phyloP scores from a whole-genome alignment of 2,329 filamentous ascomycete genomes.

The Ophiosphaerella herpotricha region DNA sequence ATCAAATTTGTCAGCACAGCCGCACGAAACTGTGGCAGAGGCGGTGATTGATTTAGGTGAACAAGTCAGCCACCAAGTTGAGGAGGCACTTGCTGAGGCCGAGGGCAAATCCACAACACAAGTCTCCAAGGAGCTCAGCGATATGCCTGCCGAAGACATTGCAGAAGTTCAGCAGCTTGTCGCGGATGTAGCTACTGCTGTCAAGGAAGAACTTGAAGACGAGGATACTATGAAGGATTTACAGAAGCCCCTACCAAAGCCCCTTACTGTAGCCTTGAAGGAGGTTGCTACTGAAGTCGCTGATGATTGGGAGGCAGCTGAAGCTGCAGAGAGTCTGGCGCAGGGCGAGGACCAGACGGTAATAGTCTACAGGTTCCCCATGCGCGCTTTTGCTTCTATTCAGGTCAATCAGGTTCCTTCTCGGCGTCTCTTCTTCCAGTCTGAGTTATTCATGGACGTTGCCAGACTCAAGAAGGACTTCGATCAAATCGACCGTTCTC shows the following conservation, averaged over 20 bases:
- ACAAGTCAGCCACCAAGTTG: slow-evolving; percentile 63
- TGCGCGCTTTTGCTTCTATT: slow-evolving; percentile 95
- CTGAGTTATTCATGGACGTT: slow-evolving; percentile 86
- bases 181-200: slow-evolving; percentile 53
- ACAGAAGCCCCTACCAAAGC: slow-evolving; percentile 58
- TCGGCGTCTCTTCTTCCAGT: slow-evolving; percentile 67
- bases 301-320: slow-evolving; percentile 90
- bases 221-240: slow-evolving; percentile 58
- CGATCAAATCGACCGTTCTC: slow-evolving; percentile 92
- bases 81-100: slow-evolving; percentile 64
- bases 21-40: slow-evolving; percentile 69
- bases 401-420: slow-evolving; percentile 64
- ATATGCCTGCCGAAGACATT: slow-evolving; percentile 51
- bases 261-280: slow-evolving; percentile 61
- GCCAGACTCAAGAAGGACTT: slow-evolving; percentile 96
- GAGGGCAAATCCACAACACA: slow-evolving; percentile 46
- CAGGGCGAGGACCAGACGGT: slow-evolving; percentile 72
- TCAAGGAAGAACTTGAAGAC: slow-evolving; percentile 56
- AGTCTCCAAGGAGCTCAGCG: slow-evolving; percentile 50
- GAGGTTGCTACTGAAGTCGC: slow-evolving; percentile 62
- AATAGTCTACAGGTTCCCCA: slow-evolving; percentile 91
- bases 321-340: slow-evolving; percentile 69
- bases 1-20: slow-evolving; percentile 32
- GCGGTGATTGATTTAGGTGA: slow-evolving; percentile 69
- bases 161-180: slow-evolving; percentile 61